Evolutionary conservation across 805 yeast species (phyloP).

Genomic region (Danielia reshetovae): DNA sequence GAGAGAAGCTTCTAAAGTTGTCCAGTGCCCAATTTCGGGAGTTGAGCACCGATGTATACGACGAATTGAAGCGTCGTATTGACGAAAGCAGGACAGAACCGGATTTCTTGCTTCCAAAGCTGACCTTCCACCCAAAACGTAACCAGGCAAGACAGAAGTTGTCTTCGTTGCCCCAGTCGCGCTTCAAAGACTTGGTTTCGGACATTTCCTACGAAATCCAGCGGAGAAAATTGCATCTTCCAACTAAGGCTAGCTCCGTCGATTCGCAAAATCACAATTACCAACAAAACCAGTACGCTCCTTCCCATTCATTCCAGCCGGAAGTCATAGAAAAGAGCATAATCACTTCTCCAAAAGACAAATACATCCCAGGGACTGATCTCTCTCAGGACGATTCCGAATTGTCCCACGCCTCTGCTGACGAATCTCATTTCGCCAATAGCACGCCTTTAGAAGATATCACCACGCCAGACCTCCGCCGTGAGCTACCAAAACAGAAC

Average conservation of each 20-base stretch:
- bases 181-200: constrained; percentile 86
- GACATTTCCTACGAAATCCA: constrained; percentile 87
- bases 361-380: not conserved
- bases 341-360: no score
- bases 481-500: constrained; percentile 16
- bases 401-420: no score
- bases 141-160: constrained; percentile 93
- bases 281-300: not conserved
- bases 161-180: constrained; percentile 71
- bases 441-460: constrained; percentile 7
- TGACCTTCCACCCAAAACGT: constrained; percentile 83
- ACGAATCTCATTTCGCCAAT: not conserved
- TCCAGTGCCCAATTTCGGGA: constrained; percentile 83
- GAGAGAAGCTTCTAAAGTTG: constrained; percentile 78
- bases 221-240: constrained; percentile 57
- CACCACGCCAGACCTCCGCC: constrained; percentile 12
- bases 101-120: constrained; percentile 63
- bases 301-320: no score
- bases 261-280: not conserved
- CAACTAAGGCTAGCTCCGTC: constrained; percentile 3
- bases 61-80: constrained; percentile 80
- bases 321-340: no score
- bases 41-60: constrained; percentile 90
- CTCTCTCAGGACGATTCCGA: not conserved
- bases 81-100: constrained; percentile 57